Base-by-base conservation (phyloP, 192 early-diverging fungal species). In the Linderina pennispora region DNA sequence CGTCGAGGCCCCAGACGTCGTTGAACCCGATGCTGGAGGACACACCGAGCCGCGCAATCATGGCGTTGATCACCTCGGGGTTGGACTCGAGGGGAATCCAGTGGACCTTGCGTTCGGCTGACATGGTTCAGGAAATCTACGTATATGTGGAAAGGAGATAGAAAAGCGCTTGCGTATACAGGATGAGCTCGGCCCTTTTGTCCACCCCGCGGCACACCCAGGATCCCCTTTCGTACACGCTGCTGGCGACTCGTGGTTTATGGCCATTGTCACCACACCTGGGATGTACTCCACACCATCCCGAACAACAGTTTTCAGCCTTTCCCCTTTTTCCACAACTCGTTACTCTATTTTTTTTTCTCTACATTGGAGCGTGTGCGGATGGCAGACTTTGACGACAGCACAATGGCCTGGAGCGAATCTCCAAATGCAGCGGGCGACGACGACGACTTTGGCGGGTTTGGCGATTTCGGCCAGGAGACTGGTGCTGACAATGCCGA, bases 1-100 rank as follows among this genome's bases (percentile, higher is more conserved):
- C 70, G 40, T 98, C 94, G 8, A 98, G 79, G 4, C 84, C 81
- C 53, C 75, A 85, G 16, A 96, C 84, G 65, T 96, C 91, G 14
- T 77, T 79, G 60, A 88, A 97, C 2, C 71, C 72, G 68, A 77
- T 84, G 9, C 53, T 43, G 1, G 50, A 22, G 18, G 76, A 57
- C 0, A 90, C 83, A 20, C 91, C 91, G 14, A 91, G 60, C 36
- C 78, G 72, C 43, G 82, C 68, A 26, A 86, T 65, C 58, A 85
- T 80, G 74, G 81, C 60, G 45, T 32, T 52, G 60, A 75, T 67
- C 58, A 88, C 87, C 22, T 90, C 82, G 28, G 92, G 92, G 45
- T 90, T 89, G 1, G 89, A 86, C 70, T 95, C 92, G 28, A 95
- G 80, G 5, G 92, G 90, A 10, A 91, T 47, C 92, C 92, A 95